These are phyloP conservation scores for Fraxinus greggii DNA, from an alignment of 305 asterid species.

Conservation along the genomic window DNA sequence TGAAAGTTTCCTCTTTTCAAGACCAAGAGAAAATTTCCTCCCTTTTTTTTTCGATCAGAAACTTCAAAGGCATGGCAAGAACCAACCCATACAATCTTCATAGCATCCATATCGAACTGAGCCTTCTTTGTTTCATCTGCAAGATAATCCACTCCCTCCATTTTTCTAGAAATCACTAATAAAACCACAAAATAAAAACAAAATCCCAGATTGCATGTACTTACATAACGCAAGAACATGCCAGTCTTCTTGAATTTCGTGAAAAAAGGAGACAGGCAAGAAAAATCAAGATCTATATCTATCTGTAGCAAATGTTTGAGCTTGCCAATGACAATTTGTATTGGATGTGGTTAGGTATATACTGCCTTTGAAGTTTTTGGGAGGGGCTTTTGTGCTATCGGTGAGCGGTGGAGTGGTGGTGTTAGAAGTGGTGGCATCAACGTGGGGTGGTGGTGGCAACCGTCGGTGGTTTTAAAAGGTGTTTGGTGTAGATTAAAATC, in stretches of 20 bases:
- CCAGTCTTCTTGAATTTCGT: not conserved
- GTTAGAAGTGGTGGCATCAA: too few relatives aligned
- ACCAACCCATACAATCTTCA: constrained; percentile 97
- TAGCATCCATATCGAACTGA: constrained; percentile 70
- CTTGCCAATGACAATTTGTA: not conserved
- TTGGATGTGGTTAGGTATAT: not conserved
- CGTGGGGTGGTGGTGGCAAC: too few relatives aligned
- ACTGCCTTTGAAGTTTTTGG: not conserved
- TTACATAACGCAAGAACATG: not conserved
- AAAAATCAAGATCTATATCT: not conserved
- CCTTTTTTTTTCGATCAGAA: constrained; percentile 41
- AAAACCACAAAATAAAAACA: not conserved
- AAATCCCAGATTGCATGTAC: not conserved
- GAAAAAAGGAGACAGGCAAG: not conserved
- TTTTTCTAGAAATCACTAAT: not conserved
- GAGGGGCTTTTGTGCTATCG: too few relatives aligned
- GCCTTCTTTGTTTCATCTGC: constrained; percentile 84
- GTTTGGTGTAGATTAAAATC: too few relatives aligned
- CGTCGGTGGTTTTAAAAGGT: too few relatives aligned
- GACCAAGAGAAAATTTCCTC: not conserved
- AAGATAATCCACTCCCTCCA: constrained; percentile 66
- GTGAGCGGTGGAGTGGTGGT: too few relatives aligned
- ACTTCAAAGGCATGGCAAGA: constrained; percentile 59
- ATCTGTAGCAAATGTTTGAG: not conserved
- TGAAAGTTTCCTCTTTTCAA: not conserved